phyloP scores from a whole-genome alignment of 805 yeast species.

The Candida ovalis region DNA sequence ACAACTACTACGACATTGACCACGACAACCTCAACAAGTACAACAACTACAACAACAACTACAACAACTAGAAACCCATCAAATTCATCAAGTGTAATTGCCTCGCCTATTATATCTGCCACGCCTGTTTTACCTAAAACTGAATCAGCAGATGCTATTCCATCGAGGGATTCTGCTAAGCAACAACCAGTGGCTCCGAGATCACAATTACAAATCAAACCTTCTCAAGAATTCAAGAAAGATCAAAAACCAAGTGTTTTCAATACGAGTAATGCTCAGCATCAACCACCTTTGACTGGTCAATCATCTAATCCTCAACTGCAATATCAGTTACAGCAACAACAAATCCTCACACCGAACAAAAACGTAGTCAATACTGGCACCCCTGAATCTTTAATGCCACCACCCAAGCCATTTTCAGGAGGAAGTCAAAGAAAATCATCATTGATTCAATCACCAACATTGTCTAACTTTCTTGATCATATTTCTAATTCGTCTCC shows the following conservation, averaged over 20 bases:
- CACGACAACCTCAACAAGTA: neutral
- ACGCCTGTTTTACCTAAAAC: neutral
- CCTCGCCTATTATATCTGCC: neutral
- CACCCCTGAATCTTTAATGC: constrained; percentile 10
- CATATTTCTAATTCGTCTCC: constrained; percentile 12
- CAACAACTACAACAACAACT: constrained; percentile 4
- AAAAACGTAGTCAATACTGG: constrained; percentile 20
- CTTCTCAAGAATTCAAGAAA: constrained; percentile 4
- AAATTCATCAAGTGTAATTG: neutral
- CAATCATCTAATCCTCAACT: neutral
- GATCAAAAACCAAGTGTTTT: constrained; percentile 9
- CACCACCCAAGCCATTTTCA: constrained; percentile 22
- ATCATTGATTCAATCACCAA: constrained; percentile 16
- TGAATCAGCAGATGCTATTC: neutral
- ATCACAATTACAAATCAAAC: constrained; percentile 3
- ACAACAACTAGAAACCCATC: constrained; percentile 2
- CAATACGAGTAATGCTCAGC: neutral
- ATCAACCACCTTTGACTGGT: neutral
- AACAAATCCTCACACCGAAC: constrained; percentile 19
- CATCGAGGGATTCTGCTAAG: neutral
- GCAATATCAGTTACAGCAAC: constrained; percentile 1
- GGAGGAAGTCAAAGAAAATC: constrained; percentile 8
- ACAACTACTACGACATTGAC: constrained; percentile 18
- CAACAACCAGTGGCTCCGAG: neutral
- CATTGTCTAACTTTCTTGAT: constrained; percentile 17